Conservation (phyloP, 305 asterid species). For the Solanum hybrid region DNA sequence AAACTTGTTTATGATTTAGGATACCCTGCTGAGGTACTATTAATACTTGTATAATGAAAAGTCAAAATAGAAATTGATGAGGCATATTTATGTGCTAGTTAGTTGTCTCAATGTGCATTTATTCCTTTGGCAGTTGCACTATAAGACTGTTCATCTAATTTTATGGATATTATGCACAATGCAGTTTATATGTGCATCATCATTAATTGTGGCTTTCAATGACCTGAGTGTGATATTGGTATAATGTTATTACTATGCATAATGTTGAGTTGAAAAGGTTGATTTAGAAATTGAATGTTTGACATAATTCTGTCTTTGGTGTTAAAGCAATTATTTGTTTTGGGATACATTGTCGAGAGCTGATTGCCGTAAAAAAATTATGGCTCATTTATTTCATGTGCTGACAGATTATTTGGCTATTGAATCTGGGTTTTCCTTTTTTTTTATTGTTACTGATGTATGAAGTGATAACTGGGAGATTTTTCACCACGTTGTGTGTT, state of each 20-base stretch:
- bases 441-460: background rate
- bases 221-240: background rate
- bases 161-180: background rate
- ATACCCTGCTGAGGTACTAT: constrained; percentile 67
- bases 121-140: background rate
- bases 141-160: background rate
- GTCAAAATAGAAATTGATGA: background rate
- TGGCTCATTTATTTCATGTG: background rate
- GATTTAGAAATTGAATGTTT: background rate
- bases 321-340: background rate
- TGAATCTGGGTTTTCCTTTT: background rate
- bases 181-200: background rate
- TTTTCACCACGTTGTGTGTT: constrained; percentile 12
- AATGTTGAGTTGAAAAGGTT: background rate
- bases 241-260: background rate
- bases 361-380: background rate
- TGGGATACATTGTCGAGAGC: background rate
- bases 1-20: constrained; percentile 84
- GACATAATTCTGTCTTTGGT: background rate
- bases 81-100: background rate
- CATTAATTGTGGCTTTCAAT: background rate
- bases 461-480: background rate
- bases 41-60: background rate
- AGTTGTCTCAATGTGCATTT: background rate
- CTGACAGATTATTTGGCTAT: background rate